Evolutionary conservation across 2,329 filamentous ascomycete genomes (phyloP).

Genomic region (Neofusicoccum ribis): DNA sequence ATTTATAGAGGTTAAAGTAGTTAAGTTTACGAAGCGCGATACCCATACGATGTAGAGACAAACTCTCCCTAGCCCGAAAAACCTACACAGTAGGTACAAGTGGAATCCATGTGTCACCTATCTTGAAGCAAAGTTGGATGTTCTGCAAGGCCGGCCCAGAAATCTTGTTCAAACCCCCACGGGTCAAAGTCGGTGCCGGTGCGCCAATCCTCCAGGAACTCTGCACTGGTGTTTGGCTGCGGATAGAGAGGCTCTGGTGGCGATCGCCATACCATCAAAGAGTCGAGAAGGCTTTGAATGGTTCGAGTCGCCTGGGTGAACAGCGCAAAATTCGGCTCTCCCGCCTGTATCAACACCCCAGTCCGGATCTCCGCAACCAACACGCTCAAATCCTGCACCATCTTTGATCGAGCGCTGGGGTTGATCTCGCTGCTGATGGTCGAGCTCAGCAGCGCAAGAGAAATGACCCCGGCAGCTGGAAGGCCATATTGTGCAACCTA

Average conservation of each 20-base stretch:
- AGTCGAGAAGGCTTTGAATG: not conserved
- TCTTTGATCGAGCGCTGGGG: not conserved
- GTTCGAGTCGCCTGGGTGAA: not conserved
- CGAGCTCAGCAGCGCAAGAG: slow-evolving; percentile 29
- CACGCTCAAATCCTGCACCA: slow-evolving; percentile 33
- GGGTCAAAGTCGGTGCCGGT: not conserved
- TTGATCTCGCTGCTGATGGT: not conserved
- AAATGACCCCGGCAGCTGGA: slow-evolving; percentile 36
- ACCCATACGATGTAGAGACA: too few relatives aligned
- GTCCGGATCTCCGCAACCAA: slow-evolving; percentile 34
- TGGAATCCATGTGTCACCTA: not conserved
- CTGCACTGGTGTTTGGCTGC: not conserved
- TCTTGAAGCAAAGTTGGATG: not conserved
- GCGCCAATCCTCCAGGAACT: not conserved
- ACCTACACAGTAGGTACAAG: too few relatives aligned
- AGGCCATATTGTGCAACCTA: slow-evolving; percentile 37
- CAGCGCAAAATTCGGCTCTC: not conserved
- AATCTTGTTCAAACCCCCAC: not conserved
- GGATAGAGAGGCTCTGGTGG: not conserved
- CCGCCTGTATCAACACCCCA: slow-evolving; percentile 23
- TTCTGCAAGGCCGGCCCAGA: not conserved
- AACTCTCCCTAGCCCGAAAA: too few relatives aligned
- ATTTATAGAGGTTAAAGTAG: too few relatives aligned
- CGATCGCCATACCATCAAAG: not conserved
- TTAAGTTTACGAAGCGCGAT: too few relatives aligned